Percentiles rank a stretch among this genome's conserved stretches.
These are phyloP conservation scores for Capsicum pubescens DNA, from an alignment of 257 asterid species.

Conservation along the genomic window DNA sequence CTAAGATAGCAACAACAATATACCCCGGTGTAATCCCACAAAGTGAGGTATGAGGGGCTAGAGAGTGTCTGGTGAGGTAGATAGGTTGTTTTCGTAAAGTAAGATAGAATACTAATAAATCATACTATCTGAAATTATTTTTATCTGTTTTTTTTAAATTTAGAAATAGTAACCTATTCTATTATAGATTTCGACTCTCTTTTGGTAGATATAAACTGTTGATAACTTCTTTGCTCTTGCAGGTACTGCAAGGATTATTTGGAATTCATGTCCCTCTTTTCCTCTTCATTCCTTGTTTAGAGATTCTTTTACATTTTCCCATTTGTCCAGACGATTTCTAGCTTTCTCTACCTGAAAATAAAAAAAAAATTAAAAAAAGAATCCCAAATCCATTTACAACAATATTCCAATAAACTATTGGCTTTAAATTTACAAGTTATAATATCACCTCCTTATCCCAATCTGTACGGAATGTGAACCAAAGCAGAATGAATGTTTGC, in stretches of 20 bases:
- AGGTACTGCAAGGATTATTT: too few species aligned
- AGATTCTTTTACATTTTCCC: conserved; percentile 62
- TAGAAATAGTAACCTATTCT: background rate
- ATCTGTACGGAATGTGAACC: conserved; percentile 74
- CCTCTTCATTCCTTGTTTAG: conserved; percentile 33
- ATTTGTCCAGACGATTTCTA: conserved; percentile 56
- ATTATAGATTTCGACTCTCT: background rate
- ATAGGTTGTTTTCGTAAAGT: too few species aligned
- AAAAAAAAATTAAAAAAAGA: background rate
- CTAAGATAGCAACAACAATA: background rate
- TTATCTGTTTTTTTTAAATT: background rate
- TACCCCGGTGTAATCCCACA: too few species aligned
- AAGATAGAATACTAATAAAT: background rate
- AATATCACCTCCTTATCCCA: conserved; percentile 74
- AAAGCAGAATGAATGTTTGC: conserved; percentile 79
- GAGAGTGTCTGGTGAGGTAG: too few species aligned
- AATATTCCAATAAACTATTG: background rate
- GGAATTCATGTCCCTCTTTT: background rate
- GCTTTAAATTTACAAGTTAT: background rate
- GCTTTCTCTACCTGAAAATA: conserved; percentile 73
- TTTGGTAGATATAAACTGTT: conserved; percentile 3
- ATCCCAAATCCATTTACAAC: background rate
- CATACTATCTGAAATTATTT: background rate
- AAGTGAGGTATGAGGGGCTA: too few species aligned
- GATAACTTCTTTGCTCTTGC: background rate